phyloP scores from a whole-genome alignment of 768 basidiomycete genomes.

The Antrodiella citrinella region DNA sequence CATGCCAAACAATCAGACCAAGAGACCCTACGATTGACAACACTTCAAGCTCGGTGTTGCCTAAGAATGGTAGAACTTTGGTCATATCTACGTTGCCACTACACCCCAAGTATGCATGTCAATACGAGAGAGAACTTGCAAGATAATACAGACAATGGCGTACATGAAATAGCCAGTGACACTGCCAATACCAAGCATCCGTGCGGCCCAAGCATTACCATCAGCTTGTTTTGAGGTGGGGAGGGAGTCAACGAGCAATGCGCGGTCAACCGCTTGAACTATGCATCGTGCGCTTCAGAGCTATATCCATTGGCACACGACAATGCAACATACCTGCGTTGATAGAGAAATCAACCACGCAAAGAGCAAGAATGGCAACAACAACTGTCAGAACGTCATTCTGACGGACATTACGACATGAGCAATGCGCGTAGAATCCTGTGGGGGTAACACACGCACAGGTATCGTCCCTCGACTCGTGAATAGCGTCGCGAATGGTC shows the following conservation, averaged over 20 bases:
- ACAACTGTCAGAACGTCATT: slow-evolving; percentile 63
- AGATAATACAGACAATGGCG: too few species aligned
- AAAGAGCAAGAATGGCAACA: slow-evolving; percentile 68
- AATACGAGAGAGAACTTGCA: slow-evolving; percentile 1
- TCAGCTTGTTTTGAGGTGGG: slow-evolving; percentile 67
- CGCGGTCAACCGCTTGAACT: slow-evolving; percentile 89
- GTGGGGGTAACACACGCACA: slow-evolving; percentile 18
- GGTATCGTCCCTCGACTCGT: slow-evolving; percentile 24
- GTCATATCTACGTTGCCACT: slow-evolving; percentile 82
- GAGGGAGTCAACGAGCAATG: slow-evolving; percentile 80
- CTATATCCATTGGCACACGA: too few species aligned
- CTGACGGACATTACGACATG: slow-evolving; percentile 24
- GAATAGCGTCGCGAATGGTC: slow-evolving; percentile 50
- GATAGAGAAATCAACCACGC: slow-evolving; percentile 57
- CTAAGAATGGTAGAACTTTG: slow-evolving; percentile 61
- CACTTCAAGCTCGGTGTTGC: slow-evolving; percentile 73
- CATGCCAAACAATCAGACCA: slow-evolving; percentile 59
- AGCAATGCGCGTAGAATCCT: slow-evolving; percentile 5
- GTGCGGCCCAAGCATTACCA: slow-evolving; percentile 92
- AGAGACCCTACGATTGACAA: slow-evolving; percentile 68
- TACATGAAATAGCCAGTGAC: slow-evolving; percentile 86
- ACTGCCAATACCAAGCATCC: slow-evolving; percentile 85
- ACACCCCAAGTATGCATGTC: too few species aligned
- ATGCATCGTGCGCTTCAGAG: too few species aligned
- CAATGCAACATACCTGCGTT: slow-evolving; percentile 35